A percentile compares a stretch with the other conserved stretches of the same genome.
Evolutionary conservation across 2,329 filamentous ascomycete species (phyloP).

Genomic region (Nemania bipapillata): DNA sequence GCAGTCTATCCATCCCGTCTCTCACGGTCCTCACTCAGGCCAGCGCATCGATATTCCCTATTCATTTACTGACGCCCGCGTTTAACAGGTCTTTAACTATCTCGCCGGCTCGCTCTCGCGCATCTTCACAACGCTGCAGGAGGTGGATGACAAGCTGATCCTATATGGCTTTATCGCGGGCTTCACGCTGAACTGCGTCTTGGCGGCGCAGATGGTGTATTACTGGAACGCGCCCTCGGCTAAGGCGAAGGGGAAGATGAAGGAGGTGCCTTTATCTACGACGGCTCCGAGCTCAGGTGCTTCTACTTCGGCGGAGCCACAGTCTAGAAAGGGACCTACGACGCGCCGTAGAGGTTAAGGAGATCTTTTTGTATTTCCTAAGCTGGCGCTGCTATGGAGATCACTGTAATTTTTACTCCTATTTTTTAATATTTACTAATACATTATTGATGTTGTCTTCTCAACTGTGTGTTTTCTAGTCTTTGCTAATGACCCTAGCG

Average conservation of each 20-base stretch:
- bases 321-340: conserved; percentile 57
- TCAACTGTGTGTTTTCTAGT: background rate
- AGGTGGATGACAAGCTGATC: conserved; percentile 96
- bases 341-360: conserved; percentile 56
- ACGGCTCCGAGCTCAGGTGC: conserved; percentile 43
- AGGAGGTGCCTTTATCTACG: conserved; percentile 48
- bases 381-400: background rate
- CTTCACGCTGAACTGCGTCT: conserved; percentile 86
- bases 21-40: background rate
- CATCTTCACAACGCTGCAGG: conserved; percentile 97
- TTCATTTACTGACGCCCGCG: conserved; percentile 26
- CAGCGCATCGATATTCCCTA: background rate
- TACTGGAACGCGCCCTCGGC: conserved; percentile 84
- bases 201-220: conserved; percentile 91
- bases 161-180: conserved; percentile 93
- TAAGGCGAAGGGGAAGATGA: conserved; percentile 56
- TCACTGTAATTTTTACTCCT: background rate
- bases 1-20: conserved; percentile 47
- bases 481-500: conserved; percentile 11
- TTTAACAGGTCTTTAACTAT: conserved; percentile 91
- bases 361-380: conserved; percentile 2
- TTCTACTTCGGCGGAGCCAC: conserved; percentile 49
- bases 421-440: conserved; percentile 24
- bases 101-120: conserved; percentile 89
- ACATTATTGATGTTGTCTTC: conserved; percentile 1